A percentile compares a stretch with the other conserved stretches of the same genome.
Conservation (phyloP, 129 eudicot genomes). For the Centaurea solstitialis region DNA sequence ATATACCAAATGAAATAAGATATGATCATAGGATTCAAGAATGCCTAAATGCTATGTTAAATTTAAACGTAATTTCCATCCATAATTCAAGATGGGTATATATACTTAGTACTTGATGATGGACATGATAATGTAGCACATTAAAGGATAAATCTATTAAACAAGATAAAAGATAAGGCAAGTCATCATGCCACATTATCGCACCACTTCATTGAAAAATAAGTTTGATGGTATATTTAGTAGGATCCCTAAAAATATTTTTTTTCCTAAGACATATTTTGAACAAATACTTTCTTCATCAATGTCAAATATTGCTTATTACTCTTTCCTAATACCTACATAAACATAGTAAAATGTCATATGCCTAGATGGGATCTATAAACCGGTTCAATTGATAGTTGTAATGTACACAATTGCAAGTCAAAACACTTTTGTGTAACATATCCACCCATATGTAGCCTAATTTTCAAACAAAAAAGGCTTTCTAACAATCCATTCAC, state of each 20-base stretch:
- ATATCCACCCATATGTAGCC: neutral
- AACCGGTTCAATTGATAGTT: neutral
- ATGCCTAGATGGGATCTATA: neutral
- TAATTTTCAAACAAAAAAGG: neutral
- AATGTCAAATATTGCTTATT: neutral
- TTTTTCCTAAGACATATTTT: too few relatives aligned
- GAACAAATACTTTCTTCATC: too few relatives aligned
- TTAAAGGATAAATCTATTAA: neutral
- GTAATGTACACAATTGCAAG: neutral
- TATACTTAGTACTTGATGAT: neutral
- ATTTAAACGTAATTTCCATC: neutral
- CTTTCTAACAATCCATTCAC: neutral
- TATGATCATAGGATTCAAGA: neutral
- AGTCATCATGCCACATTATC: conserved; percentile 1
- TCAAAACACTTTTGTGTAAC: neutral
- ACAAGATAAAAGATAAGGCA: neutral
- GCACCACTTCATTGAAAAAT: neutral
- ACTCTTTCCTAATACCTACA: neutral
- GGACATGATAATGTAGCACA: neutral
- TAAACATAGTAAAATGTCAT: neutral
- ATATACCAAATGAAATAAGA: too few relatives aligned
- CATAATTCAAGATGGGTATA: neutral
- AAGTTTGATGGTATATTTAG: conserved; percentile 6
- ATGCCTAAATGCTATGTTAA: neutral
- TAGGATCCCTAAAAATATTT: too few relatives aligned